Conservation (phyloP, 2,329 filamentous ascomycete genomes). For the Fusarium lyarnte region DNA sequence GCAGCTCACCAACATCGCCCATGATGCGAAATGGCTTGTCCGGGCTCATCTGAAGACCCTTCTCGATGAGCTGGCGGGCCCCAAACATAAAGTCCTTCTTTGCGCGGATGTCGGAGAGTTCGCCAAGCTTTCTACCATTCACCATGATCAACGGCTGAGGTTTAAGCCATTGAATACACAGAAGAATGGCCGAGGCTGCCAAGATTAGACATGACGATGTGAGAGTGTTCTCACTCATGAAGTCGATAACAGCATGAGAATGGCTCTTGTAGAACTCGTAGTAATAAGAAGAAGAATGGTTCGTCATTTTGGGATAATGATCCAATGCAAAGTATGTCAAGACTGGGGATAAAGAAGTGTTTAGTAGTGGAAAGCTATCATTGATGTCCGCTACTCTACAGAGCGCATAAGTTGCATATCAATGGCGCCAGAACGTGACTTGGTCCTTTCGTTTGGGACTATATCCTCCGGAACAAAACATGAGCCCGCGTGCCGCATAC, state of each 20-base stretch:
- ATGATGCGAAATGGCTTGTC: not conserved
- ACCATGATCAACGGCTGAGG: not conserved
- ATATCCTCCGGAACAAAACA: fast-evolving
- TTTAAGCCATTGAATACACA: not conserved
- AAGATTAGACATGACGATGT: not conserved
- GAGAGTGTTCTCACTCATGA: fast-evolving
- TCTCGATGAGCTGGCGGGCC: not conserved
- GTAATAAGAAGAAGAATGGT: not conserved
- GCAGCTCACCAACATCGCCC: not conserved
- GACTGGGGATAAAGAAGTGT: fast-evolving
- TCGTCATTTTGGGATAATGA: not conserved
- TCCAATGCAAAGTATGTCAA: not conserved
- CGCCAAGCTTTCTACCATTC: not conserved
- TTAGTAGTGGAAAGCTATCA: fast-evolving
- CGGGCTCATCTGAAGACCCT: fast-evolving
- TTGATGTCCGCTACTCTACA: not conserved
- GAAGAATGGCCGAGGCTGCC: not conserved
- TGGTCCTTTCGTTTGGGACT: fast-evolving
- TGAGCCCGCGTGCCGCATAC: fast-evolving
- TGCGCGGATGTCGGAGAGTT: not conserved
- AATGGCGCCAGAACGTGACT: fast-evolving
- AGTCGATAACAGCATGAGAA: fast-evolving
- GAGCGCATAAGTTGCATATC: too few species aligned
- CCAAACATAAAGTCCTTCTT: not conserved
- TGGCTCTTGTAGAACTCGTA: too few species aligned